Evolutionary conservation across 352 stramenopile genomes (phyloP).

Genomic region (Phytophthora syringae): DNA sequence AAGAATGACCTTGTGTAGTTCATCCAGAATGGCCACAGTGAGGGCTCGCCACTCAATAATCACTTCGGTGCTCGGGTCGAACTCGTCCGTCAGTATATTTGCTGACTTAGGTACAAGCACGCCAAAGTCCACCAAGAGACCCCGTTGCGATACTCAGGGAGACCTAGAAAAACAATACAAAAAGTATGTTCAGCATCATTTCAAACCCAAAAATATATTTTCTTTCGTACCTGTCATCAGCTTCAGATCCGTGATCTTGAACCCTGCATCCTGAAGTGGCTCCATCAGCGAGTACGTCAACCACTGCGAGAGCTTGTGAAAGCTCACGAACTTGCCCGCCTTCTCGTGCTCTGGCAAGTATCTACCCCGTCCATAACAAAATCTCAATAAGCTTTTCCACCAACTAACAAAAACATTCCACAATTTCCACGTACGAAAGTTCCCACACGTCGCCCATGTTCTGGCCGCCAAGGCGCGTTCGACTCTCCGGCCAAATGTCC

Average conservation of each 20-base stretch:
- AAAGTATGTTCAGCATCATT: neutral
- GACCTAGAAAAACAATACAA: conserved; percentile 28
- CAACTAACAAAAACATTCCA: no score
- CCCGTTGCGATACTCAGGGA: conserved; percentile 89
- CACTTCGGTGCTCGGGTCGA: conserved; percentile 72
- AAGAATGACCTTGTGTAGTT: conserved; percentile 75
- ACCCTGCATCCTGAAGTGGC: conserved; percentile 77
- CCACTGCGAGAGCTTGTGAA: conserved; percentile 92
- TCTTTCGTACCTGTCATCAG: conserved; percentile 54
- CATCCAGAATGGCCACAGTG: conserved; percentile 81
- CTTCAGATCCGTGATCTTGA: conserved; percentile 80
- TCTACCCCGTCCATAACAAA: conserved; percentile 17
- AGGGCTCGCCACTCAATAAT: conserved; percentile 89
- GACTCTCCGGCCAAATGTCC: conserved; percentile 85
- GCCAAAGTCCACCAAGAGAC: conserved; percentile 81
- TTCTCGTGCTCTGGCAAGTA: conserved; percentile 60
- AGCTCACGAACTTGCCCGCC: conserved; percentile 75
- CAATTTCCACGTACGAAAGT: conserved; percentile 51
- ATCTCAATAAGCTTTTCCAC: no score
- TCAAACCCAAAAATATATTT: neutral
- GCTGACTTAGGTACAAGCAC: conserved; percentile 73
- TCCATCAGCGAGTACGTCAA: conserved; percentile 91
- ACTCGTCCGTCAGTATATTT: conserved; percentile 59
- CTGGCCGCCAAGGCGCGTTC: conserved; percentile 67
- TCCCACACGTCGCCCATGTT: conserved; percentile 91